Conservation (phyloP, 2,329 filamentous ascomycete species). For the Aspergillus sp. region DNA sequence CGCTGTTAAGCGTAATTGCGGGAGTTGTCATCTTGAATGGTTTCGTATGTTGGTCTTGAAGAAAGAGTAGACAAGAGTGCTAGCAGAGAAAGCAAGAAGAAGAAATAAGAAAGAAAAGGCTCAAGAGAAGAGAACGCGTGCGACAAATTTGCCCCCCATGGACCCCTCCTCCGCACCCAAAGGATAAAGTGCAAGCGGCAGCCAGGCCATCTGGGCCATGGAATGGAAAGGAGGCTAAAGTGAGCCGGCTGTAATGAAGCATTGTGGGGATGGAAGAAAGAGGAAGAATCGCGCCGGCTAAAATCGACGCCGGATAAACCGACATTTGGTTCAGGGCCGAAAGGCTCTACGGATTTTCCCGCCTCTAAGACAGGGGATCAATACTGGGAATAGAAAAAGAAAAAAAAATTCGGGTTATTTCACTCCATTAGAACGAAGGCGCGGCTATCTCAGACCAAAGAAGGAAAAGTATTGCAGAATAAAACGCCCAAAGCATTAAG, state of each 20-base stretch:
- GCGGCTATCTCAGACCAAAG: neutral
- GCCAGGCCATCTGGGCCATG: neutral
- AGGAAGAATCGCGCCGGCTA: conserved; percentile 9
- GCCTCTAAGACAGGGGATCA: neutral
- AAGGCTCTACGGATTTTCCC: neutral
- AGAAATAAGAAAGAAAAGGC: conserved; percentile 1
- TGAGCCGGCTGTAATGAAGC: conserved; percentile 4
- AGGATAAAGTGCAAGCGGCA: neutral
- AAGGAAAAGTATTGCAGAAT: neutral
- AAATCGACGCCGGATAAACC: conserved; percentile 11
- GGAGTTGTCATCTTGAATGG: conserved; percentile 15
- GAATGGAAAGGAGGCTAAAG: conserved; percentile 5
- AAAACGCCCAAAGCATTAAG: neutral
- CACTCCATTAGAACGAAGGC: neutral
- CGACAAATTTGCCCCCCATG: neutral
- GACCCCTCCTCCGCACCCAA: conserved; percentile 1
- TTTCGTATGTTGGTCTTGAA: neutral
- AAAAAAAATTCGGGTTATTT: conserved; percentile 1
- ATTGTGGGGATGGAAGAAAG: neutral
- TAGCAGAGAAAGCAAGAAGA: neutral
- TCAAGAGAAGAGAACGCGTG: neutral
- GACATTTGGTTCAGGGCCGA: neutral
- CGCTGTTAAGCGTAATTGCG: conserved; percentile 25
- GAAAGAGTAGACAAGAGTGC: neutral
- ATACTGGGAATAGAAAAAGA: neutral